Evolutionary conservation across 2,329 filamentous ascomycete species (phyloP).

Genomic region (Aspergillus fumigatus): DNA sequence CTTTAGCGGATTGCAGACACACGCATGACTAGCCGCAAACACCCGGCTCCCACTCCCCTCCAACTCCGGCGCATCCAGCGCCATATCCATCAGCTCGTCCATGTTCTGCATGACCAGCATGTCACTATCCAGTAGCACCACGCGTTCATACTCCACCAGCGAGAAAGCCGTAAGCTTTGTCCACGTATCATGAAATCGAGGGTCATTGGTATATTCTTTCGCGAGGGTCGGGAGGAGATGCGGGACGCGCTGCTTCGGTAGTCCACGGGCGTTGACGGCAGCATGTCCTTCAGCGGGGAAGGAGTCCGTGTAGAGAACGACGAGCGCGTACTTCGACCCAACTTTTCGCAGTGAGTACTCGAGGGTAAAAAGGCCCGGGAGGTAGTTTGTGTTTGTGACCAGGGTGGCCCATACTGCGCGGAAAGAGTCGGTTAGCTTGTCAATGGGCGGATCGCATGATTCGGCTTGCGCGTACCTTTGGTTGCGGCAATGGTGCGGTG

Average conservation of each 20-base stretch:
- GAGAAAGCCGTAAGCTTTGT: constrained; percentile 78
- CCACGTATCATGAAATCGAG: constrained; percentile 87
- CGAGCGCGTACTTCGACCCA: constrained; percentile 67
- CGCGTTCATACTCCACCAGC: constrained; percentile 68
- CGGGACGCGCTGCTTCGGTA: constrained; percentile 65
- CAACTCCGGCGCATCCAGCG: constrained; percentile 57
- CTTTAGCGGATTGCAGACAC: constrained; percentile 76
- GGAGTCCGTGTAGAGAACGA: constrained; percentile 76
- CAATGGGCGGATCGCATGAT: neutral
- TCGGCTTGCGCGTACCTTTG: neutral
- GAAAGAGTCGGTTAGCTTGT: neutral
- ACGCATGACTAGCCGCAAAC: constrained; percentile 80
- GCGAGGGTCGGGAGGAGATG: constrained; percentile 64
- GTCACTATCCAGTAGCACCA: constrained; percentile 83
- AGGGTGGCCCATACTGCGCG: constrained; percentile 74
- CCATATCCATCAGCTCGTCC: constrained; percentile 86
- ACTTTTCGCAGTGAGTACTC: constrained; percentile 67
- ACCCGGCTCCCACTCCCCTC: constrained; percentile 57
- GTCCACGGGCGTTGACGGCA: constrained; percentile 65
- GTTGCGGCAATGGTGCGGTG: neutral
- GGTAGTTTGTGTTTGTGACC: constrained; percentile 79
- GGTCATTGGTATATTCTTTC: constrained; percentile 70
- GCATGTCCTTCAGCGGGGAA: constrained; percentile 65
- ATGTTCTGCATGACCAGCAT: constrained; percentile 82
- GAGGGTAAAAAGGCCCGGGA: constrained; percentile 77